phyloP scores from a whole-genome alignment of 305 asterid genomes.

The Striga hermonthica region DNA sequence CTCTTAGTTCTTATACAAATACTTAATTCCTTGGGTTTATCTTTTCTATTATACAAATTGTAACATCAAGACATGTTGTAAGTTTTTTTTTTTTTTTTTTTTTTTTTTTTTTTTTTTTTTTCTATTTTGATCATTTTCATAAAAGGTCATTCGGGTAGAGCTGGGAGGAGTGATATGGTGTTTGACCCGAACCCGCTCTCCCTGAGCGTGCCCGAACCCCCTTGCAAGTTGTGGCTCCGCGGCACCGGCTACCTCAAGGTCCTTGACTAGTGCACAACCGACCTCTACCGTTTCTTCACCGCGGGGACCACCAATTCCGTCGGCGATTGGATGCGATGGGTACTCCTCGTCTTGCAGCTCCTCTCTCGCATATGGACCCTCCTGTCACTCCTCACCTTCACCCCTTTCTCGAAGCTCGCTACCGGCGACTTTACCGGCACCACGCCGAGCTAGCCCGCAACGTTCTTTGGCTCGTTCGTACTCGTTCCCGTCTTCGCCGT shows the following conservation, averaged over 20 bases:
- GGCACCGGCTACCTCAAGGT: slow-evolving; percentile 86
- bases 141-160: no score
- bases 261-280: slow-evolving; percentile 86
- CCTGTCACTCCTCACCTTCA: slow-evolving; percentile 68
- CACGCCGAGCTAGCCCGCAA: no score
- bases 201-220: slow-evolving; percentile 82
- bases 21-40: no score
- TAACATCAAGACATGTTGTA: no score
- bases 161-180: slow-evolving; percentile 37
- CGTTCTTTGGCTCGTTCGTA: no score
- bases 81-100: no score
- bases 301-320: slow-evolving; percentile 33
- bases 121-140: no score
- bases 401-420: slow-evolving; percentile 78
- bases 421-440: slow-evolving; percentile 58
- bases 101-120: no score
- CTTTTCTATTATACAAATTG: no score
- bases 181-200: slow-evolving; percentile 84
- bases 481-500: no score
- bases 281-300: slow-evolving; percentile 67
- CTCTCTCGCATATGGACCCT: slow-evolving; percentile 54
- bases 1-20: no score
- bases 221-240: slow-evolving; percentile 90
- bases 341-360: slow-evolving; percentile 34
- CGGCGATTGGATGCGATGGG: slow-evolving; percentile 34